Evolutionary conservation across 306 rosid species (phyloP), one percentile per base, ranked within the genome.

Genomic region (Trifolium dubium): DNA sequence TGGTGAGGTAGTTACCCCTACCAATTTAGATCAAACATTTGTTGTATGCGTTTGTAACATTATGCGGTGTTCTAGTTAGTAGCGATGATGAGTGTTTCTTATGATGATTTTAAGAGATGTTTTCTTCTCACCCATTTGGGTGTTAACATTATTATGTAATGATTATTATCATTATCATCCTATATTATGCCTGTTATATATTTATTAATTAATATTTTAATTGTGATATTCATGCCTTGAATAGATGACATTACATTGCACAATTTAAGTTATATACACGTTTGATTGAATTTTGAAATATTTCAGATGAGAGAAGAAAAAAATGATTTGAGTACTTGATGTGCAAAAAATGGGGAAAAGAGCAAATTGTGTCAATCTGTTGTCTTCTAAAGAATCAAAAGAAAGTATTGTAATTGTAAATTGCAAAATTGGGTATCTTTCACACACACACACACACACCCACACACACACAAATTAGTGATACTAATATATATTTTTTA

Each of bases 1-100:
- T 32, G 82, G 77, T 59, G 86, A 61, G 84, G 81, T 69, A 63
- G 77, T 71, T 54, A 55, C 71, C 74, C 51, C 79, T 43, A 68
- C 81, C 78, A 41, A 56, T 62, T 73, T 41, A 68, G 80, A 68
- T 49, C 41, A 18, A 65, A 77, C 81, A 77, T 80, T 77, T 80
- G 80, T 76, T 51, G 84, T 79, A 86, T 66, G 72, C 85, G 88
- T 77, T 34, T 35, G 40, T 35, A 35, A 1, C 35, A 80, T 68
- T 88, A 79, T 81, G 80, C 69, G 85, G 83, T 64, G 78, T 60
- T 81, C 80, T 75, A 67, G 17, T 53, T 39, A 67, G 62, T 84
- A 76, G 84, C 72, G 80, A 66, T n/a, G 92, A 85, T 90, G 92
- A 89, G 92, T 78, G 91, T 81, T 72, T 82, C 4, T 54, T 59